Conservation (phyloP, 495 filamentous ascomycete genomes). For the Xylaria grammica region DNA sequence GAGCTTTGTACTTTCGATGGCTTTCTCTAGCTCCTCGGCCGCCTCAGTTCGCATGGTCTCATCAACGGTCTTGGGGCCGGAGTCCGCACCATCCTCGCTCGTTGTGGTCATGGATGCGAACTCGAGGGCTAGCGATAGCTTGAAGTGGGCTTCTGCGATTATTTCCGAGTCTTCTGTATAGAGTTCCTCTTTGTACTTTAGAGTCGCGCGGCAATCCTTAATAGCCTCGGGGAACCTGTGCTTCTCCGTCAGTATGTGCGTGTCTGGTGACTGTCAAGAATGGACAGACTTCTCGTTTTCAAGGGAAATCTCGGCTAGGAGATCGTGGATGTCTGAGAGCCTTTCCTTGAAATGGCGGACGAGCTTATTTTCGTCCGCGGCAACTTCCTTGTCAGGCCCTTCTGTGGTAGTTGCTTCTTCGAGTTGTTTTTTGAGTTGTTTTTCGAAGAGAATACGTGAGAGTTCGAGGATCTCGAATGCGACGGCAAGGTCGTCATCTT, state of each 20-base stretch:
- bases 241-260: slow-evolving; percentile 26
- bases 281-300: slow-evolving; percentile 76
- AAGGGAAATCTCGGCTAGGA: slow-evolving; percentile 90
- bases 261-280: background rate
- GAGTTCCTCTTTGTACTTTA: slow-evolving; percentile 75
- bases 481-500: slow-evolving; percentile 85
- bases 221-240: slow-evolving; percentile 77
- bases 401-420: slow-evolving; percentile 50
- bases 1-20: slow-evolving; percentile 77
- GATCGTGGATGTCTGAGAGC: slow-evolving; percentile 87
- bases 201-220: slow-evolving; percentile 73
- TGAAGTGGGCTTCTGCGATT: slow-evolving; percentile 92
- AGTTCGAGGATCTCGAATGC: slow-evolving; percentile 94
- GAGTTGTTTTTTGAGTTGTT: slow-evolving; percentile 60
- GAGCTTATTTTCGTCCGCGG: slow-evolving; percentile 48
- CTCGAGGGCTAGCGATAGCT: slow-evolving; percentile 92
- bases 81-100: slow-evolving; percentile 50
- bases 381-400: slow-evolving; percentile 59
- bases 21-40: slow-evolving; percentile 75
- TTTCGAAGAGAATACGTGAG: slow-evolving; percentile 76
- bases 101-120: slow-evolving; percentile 80
- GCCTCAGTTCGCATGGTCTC: slow-evolving; percentile 75
- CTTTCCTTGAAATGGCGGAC: slow-evolving; percentile 75
- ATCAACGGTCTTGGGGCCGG: slow-evolving; percentile 57
- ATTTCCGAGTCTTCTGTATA: slow-evolving; percentile 79